Evolutionary conservation across 148 eudicot genomes (phyloP), one percentile per base, ranked within the genome.

Genomic region (Persicaria tinctoria): DNA sequence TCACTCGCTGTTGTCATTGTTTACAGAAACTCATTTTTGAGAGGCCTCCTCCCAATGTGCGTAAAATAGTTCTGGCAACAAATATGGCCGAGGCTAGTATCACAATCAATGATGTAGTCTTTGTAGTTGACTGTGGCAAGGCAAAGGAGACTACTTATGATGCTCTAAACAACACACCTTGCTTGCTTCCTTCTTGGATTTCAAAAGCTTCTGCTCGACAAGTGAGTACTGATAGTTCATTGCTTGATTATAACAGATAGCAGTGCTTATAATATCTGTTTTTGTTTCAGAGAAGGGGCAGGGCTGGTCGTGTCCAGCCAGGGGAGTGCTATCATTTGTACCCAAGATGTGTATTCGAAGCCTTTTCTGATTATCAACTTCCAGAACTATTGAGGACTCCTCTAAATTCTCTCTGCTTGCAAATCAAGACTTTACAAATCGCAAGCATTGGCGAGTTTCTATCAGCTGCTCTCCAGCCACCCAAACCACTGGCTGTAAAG

Each of bases 51-150:
- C 89, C 84, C 82, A 95, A 76, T 76, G 78, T 76, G 73, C 88
- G 97, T 75, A 95, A 95, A 80, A 87, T 95, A 70, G 92, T 95
- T 49, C 83, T 95, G 63, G 94, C 99, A 56, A 95, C 99, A 68
- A 95, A 95, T 83, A 95, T 95, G 84, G 97, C 99, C 73, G 99
- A 92, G 85, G 91, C 97, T 23, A 95, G 99, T 81, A 95, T 95
- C 74, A 95, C 99, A 49, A 95, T 95, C 76, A 89, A 95, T 80
- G 99, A 95, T 77, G 93, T 92, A 46, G 99, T 95, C 41, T 95
- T 86, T 82, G 97, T 95, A 71, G 89, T 95, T 69, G 99, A 95
- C 79, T 95, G 99, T 79, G 99, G 99, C 46, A 95, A 95, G 83
- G 99, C 97, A 73, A 95, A 95, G 78, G 99, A 95, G 86, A 85